These are phyloP conservation scores for Aspergillus campestris DNA, from an alignment of 495 filamentous ascomycete genomes.

Conservation along the genomic window DNA sequence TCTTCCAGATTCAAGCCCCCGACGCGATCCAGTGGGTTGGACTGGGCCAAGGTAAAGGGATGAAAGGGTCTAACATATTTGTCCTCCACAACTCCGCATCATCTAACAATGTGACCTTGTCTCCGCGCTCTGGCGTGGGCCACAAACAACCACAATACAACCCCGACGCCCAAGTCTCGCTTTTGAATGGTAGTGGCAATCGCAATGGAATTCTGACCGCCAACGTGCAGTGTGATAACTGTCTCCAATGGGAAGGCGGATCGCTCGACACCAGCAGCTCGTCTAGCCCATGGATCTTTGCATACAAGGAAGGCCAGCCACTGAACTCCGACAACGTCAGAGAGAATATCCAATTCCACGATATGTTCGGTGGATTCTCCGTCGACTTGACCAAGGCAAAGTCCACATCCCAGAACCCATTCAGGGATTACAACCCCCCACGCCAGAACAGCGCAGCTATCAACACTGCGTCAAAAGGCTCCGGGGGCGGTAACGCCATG, in stretches of 20 bases:
- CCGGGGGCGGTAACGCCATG: slow-evolving; percentile 1
- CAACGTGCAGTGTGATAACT: slow-evolving; percentile 54
- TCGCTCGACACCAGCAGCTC: slow-evolving; percentile 34
- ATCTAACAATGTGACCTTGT: slow-evolving; percentile 54
- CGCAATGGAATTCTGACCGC: slow-evolving; percentile 47
- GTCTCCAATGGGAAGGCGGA: slow-evolving; percentile 46
- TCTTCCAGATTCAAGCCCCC: slow-evolving; percentile 58
- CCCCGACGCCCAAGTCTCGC: slow-evolving; percentile 36
- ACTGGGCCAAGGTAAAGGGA: slow-evolving; percentile 52
- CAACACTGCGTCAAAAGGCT: neutral
- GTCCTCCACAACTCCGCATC: slow-evolving; percentile 51
- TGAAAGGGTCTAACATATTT: slow-evolving; percentile 61
- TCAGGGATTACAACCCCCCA: slow-evolving; percentile 21
- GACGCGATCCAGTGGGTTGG: slow-evolving; percentile 53
- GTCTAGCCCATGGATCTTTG: slow-evolving; percentile 56
- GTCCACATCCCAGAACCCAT: slow-evolving; percentile 51
- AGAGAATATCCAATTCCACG: slow-evolving; percentile 51
- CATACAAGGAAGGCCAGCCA: slow-evolving; percentile 48
- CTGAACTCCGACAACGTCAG: slow-evolving; percentile 43
- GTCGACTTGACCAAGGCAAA: slow-evolving; percentile 47
- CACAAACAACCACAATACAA: slow-evolving; percentile 48
- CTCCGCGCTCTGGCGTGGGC: slow-evolving; percentile 47
- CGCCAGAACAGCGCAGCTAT: neutral
- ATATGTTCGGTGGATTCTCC: slow-evolving; percentile 35
- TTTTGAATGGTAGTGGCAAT: slow-evolving; percentile 56